phyloP scores from a whole-genome alignment of 768 basidiomycete species.

The Lentinula raphanica region DNA sequence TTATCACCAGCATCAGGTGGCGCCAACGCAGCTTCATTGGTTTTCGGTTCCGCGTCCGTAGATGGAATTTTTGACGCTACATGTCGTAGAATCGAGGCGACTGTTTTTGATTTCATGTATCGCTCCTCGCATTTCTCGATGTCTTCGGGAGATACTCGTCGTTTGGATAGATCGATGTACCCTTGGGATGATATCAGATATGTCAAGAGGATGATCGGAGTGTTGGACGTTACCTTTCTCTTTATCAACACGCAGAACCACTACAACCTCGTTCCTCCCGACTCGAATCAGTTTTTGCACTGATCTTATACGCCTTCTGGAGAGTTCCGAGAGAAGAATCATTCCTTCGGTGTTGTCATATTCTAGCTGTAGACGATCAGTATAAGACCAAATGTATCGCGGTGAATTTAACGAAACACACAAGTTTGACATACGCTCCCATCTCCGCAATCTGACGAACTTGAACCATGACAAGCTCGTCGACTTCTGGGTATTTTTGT shows the following conservation, averaged over 20 bases:
- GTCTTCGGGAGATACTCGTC: conserved; percentile 96
- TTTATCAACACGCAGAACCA: conserved; percentile 96
- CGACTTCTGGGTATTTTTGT: conserved; percentile 91
- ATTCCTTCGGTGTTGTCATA: conserved; percentile 99
- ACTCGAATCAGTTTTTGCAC: conserved; percentile 98
- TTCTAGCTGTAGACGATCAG: conserved; percentile 61
- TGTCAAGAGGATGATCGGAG: neutral
- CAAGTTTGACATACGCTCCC: conserved; percentile 98
- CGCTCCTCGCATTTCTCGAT: conserved; percentile 98
- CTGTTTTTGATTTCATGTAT: conserved; percentile 96
- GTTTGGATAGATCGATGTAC: conserved; percentile 98
- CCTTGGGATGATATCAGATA: conserved; percentile 41
- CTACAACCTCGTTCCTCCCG: conserved; percentile 96
- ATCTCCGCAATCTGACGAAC: conserved; percentile 99
- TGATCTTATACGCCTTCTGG: conserved; percentile 89
- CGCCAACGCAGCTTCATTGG: conserved; percentile 13
- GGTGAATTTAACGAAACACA: conserved; percentile 32
- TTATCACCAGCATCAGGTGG: conserved; percentile 35
- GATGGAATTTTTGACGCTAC: conserved; percentile 80
- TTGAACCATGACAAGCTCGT: conserved; percentile 99
- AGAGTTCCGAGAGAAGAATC: conserved; percentile 98
- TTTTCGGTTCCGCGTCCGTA: conserved; percentile 28
- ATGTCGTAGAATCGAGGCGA: conserved; percentile 88
- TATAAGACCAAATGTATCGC: neutral
- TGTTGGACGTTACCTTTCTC: conserved; percentile 73